Percentiles rank a stretch among this genome's conserved stretches.
phyloP scores from a whole-genome alignment of 2,329 filamentous ascomycete species.

The Plenodomus biglobosus region DNA sequence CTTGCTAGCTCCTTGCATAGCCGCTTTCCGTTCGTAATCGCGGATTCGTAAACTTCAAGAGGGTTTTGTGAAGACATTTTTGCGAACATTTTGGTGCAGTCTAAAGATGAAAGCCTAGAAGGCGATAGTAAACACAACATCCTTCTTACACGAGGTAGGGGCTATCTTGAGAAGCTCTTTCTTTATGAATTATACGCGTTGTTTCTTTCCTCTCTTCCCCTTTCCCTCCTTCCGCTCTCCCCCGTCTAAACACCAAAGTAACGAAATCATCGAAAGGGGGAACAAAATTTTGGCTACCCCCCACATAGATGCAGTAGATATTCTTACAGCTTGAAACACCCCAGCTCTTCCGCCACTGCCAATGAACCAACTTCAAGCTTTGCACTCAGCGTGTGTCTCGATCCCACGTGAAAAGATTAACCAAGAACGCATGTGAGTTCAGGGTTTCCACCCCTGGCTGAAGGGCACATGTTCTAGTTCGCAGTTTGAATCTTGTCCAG shows the following conservation, averaged over 20 bases:
- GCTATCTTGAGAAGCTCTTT: neutral
- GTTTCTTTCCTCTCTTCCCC: neutral
- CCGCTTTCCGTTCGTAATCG: conserved; percentile 2
- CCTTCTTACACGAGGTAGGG: neutral
- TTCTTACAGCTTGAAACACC: conserved; percentile 3
- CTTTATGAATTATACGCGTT: neutral
- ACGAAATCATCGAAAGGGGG: neutral
- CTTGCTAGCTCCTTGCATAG: conserved; percentile 1
- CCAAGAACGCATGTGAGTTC: conserved; percentile 1
- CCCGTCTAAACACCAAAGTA: neutral
- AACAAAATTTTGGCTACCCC: conserved; percentile 1
- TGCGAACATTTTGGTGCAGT: conserved; percentile 1
- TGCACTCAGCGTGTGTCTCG: conserved; percentile 6
- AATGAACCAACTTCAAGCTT: conserved; percentile 7
- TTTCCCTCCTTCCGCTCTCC: neutral
- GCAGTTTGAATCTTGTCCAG: conserved; percentile 8
- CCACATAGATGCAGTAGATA: neutral
- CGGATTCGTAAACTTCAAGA: conserved; percentile 1
- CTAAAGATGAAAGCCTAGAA: conserved; percentile 1
- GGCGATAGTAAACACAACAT: conserved; percentile 1
- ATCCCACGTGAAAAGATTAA: conserved; percentile 2
- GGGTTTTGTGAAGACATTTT: conserved; percentile 1
- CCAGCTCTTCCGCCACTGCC: conserved; percentile 7
- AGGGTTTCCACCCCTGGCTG: conserved; percentile 5
- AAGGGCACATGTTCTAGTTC: conserved; percentile 6